These are phyloP conservation scores for Diaporthe longicolla DNA, from an alignment of 2,329 filamentous ascomycete species.

Conservation along the genomic window DNA sequence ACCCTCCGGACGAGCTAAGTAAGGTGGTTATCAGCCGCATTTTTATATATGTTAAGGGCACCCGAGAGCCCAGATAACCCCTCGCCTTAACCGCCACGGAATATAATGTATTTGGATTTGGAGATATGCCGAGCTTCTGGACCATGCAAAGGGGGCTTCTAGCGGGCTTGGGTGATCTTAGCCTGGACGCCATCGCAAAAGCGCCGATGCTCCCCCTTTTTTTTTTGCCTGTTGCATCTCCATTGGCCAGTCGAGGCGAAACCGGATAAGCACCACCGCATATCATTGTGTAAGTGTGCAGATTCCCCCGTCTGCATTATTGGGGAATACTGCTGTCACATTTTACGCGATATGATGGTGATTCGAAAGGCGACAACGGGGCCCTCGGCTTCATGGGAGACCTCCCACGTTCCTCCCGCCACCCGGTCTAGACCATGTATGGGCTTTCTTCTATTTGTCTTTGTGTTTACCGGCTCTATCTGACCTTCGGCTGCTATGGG, in stretches of 20 bases:
- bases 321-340: neutral
- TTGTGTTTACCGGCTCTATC: constrained; percentile 5
- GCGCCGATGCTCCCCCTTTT: constrained; percentile 23
- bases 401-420: too few relatives aligned
- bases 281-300: constrained; percentile 23
- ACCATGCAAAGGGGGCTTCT: constrained; percentile 20
- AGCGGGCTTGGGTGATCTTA: constrained; percentile 17
- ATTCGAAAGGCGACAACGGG: neutral
- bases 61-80: neutral
- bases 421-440: neutral
- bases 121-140: constrained; percentile 28
- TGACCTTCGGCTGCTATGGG: neutral
- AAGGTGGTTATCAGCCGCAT: neutral
- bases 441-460: neutral
- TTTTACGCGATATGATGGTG: neutral
- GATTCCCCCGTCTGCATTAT: neutral
- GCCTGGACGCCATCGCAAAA: neutral
- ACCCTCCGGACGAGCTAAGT: too few relatives aligned
- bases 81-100: neutral
- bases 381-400: neutral
- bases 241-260: constrained; percentile 29
- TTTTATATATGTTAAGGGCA: constrained; percentile 16
- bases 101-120: neutral
- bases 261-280: constrained; percentile 32
- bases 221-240: constrained; percentile 30